These are phyloP conservation scores for Xylariaceae sp. DNA, from an alignment of 2,329 filamentous ascomycete genomes.

Conservation along the genomic window DNA sequence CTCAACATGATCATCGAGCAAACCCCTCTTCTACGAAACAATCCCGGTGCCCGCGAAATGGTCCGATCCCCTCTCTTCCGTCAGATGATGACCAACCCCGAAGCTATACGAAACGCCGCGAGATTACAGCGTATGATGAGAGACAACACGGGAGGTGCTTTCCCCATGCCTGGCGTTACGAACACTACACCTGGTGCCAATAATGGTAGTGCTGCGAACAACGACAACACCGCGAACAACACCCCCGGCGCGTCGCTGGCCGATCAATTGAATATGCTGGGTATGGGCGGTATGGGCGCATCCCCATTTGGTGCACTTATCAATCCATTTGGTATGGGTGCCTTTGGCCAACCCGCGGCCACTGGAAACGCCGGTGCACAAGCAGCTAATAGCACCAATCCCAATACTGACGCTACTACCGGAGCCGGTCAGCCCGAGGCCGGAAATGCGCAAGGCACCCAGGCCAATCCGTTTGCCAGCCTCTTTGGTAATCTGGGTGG, in stretches of 20 bases:
- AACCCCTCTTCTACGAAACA: slow-evolving; percentile 55
- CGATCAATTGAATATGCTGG: slow-evolving; percentile 36
- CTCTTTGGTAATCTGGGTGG: slow-evolving; percentile 47
- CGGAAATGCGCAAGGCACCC: slow-evolving; percentile 24
- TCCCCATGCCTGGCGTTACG: slow-evolving; percentile 87
- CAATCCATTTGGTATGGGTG: slow-evolving; percentile 38
- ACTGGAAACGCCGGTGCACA: slow-evolving; percentile 18
- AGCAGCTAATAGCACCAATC: slow-evolving; percentile 7
- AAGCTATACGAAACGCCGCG: slow-evolving; percentile 74
- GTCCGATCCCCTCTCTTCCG: slow-evolving; percentile 85
- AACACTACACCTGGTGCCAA: slow-evolving; percentile 67
- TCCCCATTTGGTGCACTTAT: slow-evolving; percentile 35
- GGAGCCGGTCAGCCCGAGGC: slow-evolving; percentile 21
- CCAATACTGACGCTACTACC: slow-evolving; percentile 28
- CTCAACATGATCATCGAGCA: slow-evolving; percentile 91
- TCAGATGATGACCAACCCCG: slow-evolving; percentile 87
- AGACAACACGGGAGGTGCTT: slow-evolving; percentile 51
- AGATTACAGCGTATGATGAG: slow-evolving; percentile 72
- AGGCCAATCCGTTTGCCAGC: slow-evolving; percentile 61
- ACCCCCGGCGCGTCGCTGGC: slow-evolving; percentile 22
- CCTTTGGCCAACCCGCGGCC: slow-evolving; percentile 27
- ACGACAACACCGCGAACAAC: slow-evolving; percentile 28
- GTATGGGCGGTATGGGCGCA: slow-evolving; percentile 23
- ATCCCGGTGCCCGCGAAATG: slow-evolving; percentile 71
- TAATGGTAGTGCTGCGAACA: slow-evolving; percentile 22